These are phyloP conservation scores for Neurospora sp. DNA, from an alignment of 495 filamentous ascomycete genomes.

Conservation along the genomic window DNA sequence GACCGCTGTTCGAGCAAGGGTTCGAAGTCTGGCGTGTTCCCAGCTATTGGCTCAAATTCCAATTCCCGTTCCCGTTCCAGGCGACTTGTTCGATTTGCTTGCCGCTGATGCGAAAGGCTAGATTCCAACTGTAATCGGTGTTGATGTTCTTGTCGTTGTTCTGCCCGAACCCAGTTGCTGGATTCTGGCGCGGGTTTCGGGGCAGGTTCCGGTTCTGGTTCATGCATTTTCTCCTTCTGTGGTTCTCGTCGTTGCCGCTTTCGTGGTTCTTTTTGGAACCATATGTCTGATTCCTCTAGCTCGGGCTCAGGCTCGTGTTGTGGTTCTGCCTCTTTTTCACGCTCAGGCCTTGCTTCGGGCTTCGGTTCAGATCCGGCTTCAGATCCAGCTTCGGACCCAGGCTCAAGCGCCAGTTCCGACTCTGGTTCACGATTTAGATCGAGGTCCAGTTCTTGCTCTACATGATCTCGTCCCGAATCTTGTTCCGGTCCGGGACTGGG, in stretches of 20 bases:
- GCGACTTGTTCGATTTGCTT: neutral
- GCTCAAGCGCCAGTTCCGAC: neutral
- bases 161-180: neutral
- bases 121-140: neutral
- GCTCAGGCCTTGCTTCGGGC: neutral
- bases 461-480: constrained; percentile 19
- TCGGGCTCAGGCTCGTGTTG: neutral
- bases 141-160: neutral
- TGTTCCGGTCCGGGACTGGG: neutral
- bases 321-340: neutral
- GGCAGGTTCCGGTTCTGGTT: neutral
- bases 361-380: neutral
- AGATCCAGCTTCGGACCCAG: neutral
- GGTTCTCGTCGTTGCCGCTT: neutral
- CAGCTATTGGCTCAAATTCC: neutral
- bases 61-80: neutral
- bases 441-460: neutral
- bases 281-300: neutral
- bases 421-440: neutral
- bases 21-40: neutral
- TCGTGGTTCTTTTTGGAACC: neutral
- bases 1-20: neutral
- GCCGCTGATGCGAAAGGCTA: neutral
- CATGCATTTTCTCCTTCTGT: neutral
- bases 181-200: neutral